Percentiles rank a stretch among this genome's conserved stretches.
Conservation (phyloP, 1,139 yeast genomes). For the Suhomyces taliae region DNA sequence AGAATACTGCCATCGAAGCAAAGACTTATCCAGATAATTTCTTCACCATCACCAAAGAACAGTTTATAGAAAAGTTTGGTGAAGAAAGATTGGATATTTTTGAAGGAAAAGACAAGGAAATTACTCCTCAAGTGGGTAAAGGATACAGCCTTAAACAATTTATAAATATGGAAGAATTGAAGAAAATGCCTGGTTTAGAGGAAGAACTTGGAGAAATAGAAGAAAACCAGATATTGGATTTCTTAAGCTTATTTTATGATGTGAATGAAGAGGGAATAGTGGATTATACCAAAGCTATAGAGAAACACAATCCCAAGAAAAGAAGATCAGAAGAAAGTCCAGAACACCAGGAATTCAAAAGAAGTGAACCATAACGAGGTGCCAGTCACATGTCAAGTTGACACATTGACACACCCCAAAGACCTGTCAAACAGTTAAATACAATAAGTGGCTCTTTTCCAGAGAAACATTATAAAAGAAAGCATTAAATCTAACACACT, state of each 20-base stretch:
- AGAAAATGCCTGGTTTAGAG: conserved; percentile 24
- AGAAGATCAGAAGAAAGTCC: conserved; percentile 11
- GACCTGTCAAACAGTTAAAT: too few relatives aligned
- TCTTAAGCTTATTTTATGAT: conserved; percentile 33
- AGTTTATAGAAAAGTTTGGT: conserved; percentile 55
- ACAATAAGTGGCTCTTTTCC: too few relatives aligned
- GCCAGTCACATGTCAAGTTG: too few relatives aligned
- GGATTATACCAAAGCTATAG: conserved; percentile 23
- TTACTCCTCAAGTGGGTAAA: conserved; percentile 29
- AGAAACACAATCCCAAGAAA: conserved; percentile 22
- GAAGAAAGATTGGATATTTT: conserved; percentile 23
- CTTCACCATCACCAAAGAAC: conserved; percentile 37
- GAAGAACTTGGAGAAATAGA: conserved; percentile 17
- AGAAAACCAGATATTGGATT: conserved; percentile 24
- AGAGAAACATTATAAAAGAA: too few relatives aligned
- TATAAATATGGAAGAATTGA: conserved; percentile 18
- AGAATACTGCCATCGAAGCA: conserved; percentile 69
- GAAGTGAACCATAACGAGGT: neutral
- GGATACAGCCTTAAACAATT: conserved; percentile 30
- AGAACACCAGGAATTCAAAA: neutral
- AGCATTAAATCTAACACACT: too few relatives aligned
- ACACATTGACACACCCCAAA: too few relatives aligned
- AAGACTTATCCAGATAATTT: conserved; percentile 57
- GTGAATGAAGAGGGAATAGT: conserved; percentile 27
- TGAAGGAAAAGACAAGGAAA: conserved; percentile 19